Percentiles rank a stretch among this genome's conserved stretches.
Evolutionary conservation across 495 filamentous ascomycete species (phyloP).

Genomic region (Trichoderma erinaceum): DNA sequence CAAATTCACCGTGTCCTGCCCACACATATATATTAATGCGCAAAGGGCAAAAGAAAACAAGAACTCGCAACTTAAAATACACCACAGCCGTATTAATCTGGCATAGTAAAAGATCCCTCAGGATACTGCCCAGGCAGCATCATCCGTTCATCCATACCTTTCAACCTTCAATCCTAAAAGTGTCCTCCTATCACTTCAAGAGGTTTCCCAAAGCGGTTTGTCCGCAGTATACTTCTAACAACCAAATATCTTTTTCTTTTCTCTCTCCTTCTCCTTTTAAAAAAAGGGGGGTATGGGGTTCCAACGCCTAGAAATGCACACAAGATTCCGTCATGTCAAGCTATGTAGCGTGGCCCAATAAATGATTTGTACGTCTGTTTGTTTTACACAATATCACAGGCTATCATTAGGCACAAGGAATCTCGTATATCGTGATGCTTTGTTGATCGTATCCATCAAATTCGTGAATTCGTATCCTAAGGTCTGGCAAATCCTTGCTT

Average conservation of each 20-base stretch:
- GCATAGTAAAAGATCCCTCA: background rate
- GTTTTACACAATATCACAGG: background rate
- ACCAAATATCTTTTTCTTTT: background rate
- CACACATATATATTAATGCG: background rate
- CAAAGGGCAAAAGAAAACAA: background rate
- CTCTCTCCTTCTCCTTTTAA: background rate
- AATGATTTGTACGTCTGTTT: background rate
- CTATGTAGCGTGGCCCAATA: background rate
- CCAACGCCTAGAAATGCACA: constrained; percentile 16
- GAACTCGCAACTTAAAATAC: background rate
- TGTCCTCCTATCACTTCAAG: background rate
- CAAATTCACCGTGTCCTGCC: background rate
- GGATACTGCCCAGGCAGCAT: background rate
- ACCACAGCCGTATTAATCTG: background rate
- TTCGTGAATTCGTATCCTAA: constrained; percentile 14
- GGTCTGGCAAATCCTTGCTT: constrained; percentile 31
- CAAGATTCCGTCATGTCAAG: background rate
- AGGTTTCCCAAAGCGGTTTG: background rate
- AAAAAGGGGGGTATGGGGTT: constrained; percentile 5
- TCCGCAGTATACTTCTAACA: constrained; percentile 6
- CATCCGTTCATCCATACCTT: background rate
- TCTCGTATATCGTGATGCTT: background rate
- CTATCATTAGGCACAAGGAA: background rate
- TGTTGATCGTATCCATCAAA: constrained; percentile 5
- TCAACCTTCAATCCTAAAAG: constrained; percentile 1